Evolutionary conservation across 2,329 filamentous ascomycete species (phyloP).

Genomic region (Colletotrichum tofieldiae): DNA sequence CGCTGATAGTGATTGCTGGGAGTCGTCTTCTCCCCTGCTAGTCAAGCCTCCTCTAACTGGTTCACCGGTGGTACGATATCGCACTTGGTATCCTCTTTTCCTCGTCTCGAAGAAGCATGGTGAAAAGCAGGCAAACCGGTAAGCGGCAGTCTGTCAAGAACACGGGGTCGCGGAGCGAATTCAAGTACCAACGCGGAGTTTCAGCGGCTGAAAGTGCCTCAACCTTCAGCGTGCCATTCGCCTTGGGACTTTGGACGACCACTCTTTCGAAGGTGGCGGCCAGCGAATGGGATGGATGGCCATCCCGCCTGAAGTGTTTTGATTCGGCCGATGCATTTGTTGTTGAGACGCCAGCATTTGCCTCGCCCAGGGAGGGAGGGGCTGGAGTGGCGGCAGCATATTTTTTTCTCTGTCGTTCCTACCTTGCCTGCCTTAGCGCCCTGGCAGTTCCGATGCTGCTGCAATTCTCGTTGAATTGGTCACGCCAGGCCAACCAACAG

Average conservation of each 20-base stretch:
- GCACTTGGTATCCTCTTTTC: constrained; percentile 10
- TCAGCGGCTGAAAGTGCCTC: constrained; percentile 29
- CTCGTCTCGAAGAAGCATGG: constrained; percentile 24
- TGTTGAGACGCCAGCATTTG: constrained; percentile 30
- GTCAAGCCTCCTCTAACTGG: constrained; percentile 22
- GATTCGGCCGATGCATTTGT: constrained; percentile 29
- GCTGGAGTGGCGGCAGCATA: constrained; percentile 25
- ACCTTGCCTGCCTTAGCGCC: constrained; percentile 20
- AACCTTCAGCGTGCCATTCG: constrained; percentile 35
- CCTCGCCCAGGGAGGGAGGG: constrained; percentile 11
- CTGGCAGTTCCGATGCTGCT: constrained; percentile 22
- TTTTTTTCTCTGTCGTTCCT: constrained; percentile 26
- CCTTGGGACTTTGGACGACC: constrained; percentile 10
- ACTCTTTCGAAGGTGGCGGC: constrained; percentile 29
- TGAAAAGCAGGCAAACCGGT: constrained; percentile 14
- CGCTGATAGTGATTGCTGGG: constrained; percentile 12
- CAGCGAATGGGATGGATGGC: constrained; percentile 3
- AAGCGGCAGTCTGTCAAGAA: constrained; percentile 3
- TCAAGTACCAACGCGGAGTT: constrained; percentile 2
- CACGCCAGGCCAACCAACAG: constrained; percentile 23
- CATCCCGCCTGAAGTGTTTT: constrained; percentile 2
- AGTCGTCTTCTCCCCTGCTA: constrained; percentile 30
- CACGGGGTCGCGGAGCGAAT: constrained; percentile 29
- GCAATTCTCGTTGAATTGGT: constrained; percentile 44
- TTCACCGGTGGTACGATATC: constrained; percentile 10